Percentiles rank a stretch among this genome's conserved stretches.
These are phyloP conservation scores for Secale cereale DNA, from an alignment of 176 grass and related monocot species.

Conservation along the genomic window DNA sequence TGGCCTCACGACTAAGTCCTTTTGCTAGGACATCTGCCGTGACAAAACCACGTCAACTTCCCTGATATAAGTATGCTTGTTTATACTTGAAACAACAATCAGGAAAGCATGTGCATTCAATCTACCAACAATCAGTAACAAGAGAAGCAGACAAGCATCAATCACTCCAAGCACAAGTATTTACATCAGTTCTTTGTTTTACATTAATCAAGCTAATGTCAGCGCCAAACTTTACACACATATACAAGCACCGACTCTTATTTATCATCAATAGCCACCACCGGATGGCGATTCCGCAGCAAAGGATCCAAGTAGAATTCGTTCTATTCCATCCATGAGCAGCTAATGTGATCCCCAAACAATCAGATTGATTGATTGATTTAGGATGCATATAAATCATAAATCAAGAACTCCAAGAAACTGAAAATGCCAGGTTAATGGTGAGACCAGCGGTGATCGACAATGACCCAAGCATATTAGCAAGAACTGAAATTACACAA, in stretches of 20 bases:
- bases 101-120: too few species aligned
- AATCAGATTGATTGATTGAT: background rate
- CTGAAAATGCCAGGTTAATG: too few species aligned
- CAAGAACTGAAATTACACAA: too few species aligned
- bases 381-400: conserved; percentile 21
- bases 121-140: too few species aligned
- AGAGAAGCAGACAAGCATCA: background rate
- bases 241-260: conserved; percentile 43
- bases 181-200: conserved; percentile 25
- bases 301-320: conserved; percentile 28
- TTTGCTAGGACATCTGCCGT: too few species aligned
- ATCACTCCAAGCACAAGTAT: conserved; percentile 32
- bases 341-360: conserved; percentile 32
- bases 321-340: conserved; percentile 23
- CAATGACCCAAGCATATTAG: too few species aligned
- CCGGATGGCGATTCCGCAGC: conserved; percentile 30
- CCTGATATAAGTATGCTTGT: too few species aligned
- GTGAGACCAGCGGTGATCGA: too few species aligned
- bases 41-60: too few species aligned
- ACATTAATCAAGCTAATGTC: background rate
- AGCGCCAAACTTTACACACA: conserved; percentile 30
- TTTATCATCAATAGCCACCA: conserved; percentile 30
- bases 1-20: too few species aligned
- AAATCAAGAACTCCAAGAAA: too few species aligned
- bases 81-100: too few species aligned